These are phyloP conservation scores for Paramecium bursaria DNA, from an alignment of 73 alveolate genomes.

Conservation along the genomic window DNA sequence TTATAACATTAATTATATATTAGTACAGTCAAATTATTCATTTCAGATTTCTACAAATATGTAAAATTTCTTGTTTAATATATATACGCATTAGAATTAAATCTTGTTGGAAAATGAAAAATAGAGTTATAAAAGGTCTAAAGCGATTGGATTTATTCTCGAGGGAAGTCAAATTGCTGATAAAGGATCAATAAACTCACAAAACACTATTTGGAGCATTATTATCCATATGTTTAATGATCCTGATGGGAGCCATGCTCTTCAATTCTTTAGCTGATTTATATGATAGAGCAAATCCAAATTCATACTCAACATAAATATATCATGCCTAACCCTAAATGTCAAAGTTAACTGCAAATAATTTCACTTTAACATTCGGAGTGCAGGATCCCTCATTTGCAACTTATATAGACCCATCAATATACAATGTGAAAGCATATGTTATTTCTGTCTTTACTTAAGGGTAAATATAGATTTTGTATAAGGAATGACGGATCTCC, in stretches of 20 bases:
- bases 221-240: constrained; percentile 1
- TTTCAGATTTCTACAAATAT: too few species aligned
- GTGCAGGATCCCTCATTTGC: constrained; percentile 32
- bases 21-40: too few species aligned
- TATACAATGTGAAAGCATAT: constrained; percentile 25
- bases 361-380: constrained; percentile 21
- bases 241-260: neutral
- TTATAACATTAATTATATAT: too few species aligned
- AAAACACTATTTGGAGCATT: constrained; percentile 40
- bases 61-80: too few species aligned
- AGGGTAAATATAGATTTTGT: too few species aligned
- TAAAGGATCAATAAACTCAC: constrained; percentile 11
- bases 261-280: constrained; percentile 3
- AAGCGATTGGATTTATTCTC: constrained; percentile 19
- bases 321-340: constrained; percentile 46
- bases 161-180: neutral
- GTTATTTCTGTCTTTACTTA: too few species aligned
- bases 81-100: too few species aligned
- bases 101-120: too few species aligned
- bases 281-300: constrained; percentile 27
- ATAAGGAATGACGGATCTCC: too few species aligned
- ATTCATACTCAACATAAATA: constrained; percentile 16
- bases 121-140: too few species aligned
- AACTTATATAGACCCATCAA: constrained; percentile 41
- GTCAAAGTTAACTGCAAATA: neutral